Evolutionary conservation across 23 red algal genomes (phyloP).

Genomic region (Pyropia haitanensis): DNA sequence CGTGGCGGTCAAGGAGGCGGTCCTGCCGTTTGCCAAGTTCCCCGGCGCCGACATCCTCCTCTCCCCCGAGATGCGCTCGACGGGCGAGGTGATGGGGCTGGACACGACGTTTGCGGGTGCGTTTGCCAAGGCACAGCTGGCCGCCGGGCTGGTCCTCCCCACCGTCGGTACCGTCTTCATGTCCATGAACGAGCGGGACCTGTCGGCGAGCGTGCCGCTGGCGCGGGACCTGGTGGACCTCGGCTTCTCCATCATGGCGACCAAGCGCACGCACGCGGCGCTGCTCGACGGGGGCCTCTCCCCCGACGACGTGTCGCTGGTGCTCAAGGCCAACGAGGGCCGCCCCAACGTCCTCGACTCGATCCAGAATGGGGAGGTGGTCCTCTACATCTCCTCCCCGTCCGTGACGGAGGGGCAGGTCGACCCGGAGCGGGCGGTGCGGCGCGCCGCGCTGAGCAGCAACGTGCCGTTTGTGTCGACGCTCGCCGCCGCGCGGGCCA

Average conservation of each 20-base stretch:
- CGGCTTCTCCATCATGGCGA: slow-evolving; percentile 81
- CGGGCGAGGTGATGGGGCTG: slow-evolving; percentile 99
- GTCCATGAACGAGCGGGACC: slow-evolving; percentile 80
- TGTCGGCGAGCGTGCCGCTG: slow-evolving; percentile 43
- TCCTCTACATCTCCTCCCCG: slow-evolving; percentile 89
- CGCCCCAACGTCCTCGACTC: slow-evolving; percentile 85
- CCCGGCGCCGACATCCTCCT: slow-evolving; percentile 91
- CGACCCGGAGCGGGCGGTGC: slow-evolving; percentile 42
- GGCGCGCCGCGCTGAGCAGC: slow-evolving; percentile 54
- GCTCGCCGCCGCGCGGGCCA: slow-evolving; percentile 71
- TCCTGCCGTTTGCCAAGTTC: slow-evolving; percentile 98
- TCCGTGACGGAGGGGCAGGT: slow-evolving; percentile 44
- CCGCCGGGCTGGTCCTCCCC: slow-evolving; percentile 77
- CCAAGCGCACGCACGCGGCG: slow-evolving; percentile 56
- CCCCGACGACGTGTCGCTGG: slow-evolving; percentile 64
- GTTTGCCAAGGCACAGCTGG: slow-evolving; percentile 86
- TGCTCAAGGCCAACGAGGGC: slow-evolving; percentile 83
- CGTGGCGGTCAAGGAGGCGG: slow-evolving; percentile 88
- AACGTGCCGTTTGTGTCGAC: slow-evolving; percentile 93
- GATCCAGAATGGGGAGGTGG: slow-evolving; percentile 89
- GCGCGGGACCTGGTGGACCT: slow-evolving; percentile 85
- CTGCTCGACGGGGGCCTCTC: slow-evolving; percentile 72
- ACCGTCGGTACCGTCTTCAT: slow-evolving; percentile 65
- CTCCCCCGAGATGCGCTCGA: slow-evolving; percentile 95
- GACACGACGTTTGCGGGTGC: slow-evolving; percentile 87